Conservation (phyloP, 768 basidiomycete genomes). For the Hemileccinum impolitum region DNA sequence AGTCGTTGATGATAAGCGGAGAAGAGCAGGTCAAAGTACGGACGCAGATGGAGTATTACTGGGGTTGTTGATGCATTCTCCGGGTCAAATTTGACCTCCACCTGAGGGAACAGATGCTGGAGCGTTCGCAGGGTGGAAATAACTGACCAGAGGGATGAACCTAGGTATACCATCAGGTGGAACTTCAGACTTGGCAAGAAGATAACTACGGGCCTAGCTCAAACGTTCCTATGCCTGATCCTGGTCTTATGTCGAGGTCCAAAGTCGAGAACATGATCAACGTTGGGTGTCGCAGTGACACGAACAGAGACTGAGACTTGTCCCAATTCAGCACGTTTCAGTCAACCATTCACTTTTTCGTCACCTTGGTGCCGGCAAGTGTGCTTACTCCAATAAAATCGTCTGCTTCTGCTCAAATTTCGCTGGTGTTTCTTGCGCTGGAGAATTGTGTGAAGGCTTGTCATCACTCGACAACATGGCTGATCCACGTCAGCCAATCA, state of each 20-base stretch:
- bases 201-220: constrained; percentile 52
- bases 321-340: constrained; percentile 16
- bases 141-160: constrained; percentile 75
- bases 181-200: neutral
- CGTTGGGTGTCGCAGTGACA: neutral
- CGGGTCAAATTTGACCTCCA: constrained; percentile 80
- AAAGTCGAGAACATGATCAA: constrained; percentile 59
- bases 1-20: constrained; percentile 76
- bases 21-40: constrained; percentile 83
- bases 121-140: constrained; percentile 64
- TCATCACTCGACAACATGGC: constrained; percentile 27
- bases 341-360: too few relatives aligned
- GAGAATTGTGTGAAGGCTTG: too few relatives aligned
- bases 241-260: constrained; percentile 75
- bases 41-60: constrained; percentile 72
- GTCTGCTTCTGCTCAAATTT: neutral
- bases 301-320: constrained; percentile 7
- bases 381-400: too few relatives aligned
- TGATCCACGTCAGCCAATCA: constrained; percentile 37
- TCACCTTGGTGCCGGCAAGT: too few relatives aligned
- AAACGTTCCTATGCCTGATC: constrained; percentile 72
- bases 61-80: constrained; percentile 69
- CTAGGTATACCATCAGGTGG: constrained; percentile 33
- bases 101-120: constrained; percentile 71
- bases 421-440: neutral